Evolutionary conservation across 805 yeast species (phyloP), one percentile per base, ranked within the genome.

Genomic region (Starmerella bombicola): DNA sequence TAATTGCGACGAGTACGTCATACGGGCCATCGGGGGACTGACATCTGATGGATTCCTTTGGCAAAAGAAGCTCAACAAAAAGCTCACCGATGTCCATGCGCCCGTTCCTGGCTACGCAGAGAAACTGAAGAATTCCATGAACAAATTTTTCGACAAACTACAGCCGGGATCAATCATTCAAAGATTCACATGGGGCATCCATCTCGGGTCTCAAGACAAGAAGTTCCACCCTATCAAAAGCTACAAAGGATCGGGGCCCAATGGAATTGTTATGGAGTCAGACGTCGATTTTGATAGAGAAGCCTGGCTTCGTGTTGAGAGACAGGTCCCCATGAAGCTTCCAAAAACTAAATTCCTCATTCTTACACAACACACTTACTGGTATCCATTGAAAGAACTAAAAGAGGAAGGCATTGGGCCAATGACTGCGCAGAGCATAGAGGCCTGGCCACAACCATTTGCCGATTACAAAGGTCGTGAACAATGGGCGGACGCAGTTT

Each of bases 11-110:
- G 52, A 41, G 37, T 80, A 77, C 53, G 62, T 69, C 22, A 55
- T 76, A 31, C 64, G 78, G 36, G 76, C 74, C 1, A 73, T 75
- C 4, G 61, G 70, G 3, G 68, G 76, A 18, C 74, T 76, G 7
- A 77, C 77, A 49, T 83, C 88, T 1, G 74, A 79, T 2, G 88
- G 88, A 2, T 80, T 80, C 57, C 74, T 74, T 52, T 86, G 88
- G 4, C 57, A 66, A 4, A 59, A 55, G 8, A 69, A 73, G 49
- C 66, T 71, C 43, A 62, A 74, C 53, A 57, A 64, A 49, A 75
- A 79, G 3, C 58, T 80, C 32, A 70, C 80, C 0, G 62, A 57
- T 35, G 72, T 80, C 42, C 93, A 80, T 54, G 68, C 61, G 2
- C 86, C 86, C 0, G 91, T 80, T 2, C 93, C 91, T 1, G 72